Evolutionary conservation across 495 filamentous ascomycete genomes (phyloP).

Genomic region (Pseudoneurospora amorphoporcata): DNA sequence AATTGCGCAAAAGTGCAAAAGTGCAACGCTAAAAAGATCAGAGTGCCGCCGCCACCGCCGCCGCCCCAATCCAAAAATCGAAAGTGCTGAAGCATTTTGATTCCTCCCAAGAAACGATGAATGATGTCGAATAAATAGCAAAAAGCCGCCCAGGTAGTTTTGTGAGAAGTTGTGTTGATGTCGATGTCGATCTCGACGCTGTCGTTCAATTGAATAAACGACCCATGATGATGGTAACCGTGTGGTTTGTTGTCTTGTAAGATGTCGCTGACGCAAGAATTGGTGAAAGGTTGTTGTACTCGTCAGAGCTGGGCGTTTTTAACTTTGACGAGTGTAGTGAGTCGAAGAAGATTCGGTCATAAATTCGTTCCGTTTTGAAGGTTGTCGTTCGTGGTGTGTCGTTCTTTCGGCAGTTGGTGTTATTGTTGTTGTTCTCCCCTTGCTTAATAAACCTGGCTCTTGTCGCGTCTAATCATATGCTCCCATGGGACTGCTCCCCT

Average conservation of each 20-base stretch:
- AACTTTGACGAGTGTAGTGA: no score
- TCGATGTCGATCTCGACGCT: not conserved
- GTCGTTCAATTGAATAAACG: not conserved
- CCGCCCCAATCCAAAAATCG: not conserved
- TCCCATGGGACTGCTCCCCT: slow-evolving; percentile 12
- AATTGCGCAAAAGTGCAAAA: not conserved
- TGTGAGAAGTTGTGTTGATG: not conserved
- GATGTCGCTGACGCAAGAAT: not conserved
- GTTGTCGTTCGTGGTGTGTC: not conserved
- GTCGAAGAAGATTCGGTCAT: not conserved
- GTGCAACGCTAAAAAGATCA: not conserved
- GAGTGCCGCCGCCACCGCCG: not conserved
- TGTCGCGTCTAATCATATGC: slow-evolving; percentile 7
- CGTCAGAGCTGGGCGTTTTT: not conserved
- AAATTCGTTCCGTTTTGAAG: not conserved
- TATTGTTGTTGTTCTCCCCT: not conserved
- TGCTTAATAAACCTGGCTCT: not conserved
- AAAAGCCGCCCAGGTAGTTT: not conserved
- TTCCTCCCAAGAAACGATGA: not conserved
- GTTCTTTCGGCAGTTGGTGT: not conserved
- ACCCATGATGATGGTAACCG: not conserved
- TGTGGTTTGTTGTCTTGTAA: not conserved
- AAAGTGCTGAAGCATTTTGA: not conserved
- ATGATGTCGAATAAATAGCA: not conserved
- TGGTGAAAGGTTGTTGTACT: no score